These are phyloP conservation scores for Lentithecium fluviatile DNA, from an alignment of 495 filamentous ascomycete species.

Conservation along the genomic window DNA sequence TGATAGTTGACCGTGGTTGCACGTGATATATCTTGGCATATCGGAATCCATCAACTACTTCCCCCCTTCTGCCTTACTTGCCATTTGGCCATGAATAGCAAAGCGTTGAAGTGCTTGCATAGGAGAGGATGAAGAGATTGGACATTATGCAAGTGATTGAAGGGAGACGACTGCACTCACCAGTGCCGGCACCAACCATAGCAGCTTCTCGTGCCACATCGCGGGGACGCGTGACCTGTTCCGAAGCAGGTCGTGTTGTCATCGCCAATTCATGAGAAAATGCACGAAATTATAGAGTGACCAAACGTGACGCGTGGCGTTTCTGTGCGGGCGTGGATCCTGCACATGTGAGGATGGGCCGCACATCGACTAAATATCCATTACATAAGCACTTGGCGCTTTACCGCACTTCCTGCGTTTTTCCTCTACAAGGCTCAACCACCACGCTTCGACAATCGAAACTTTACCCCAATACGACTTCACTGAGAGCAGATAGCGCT, in stretches of 20 bases:
- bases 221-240: constrained; percentile 15
- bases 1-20: no score
- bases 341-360: background rate
- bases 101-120: no score
- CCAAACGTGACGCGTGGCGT: background rate
- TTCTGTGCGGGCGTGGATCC: background rate
- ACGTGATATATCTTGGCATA: constrained; percentile 21
- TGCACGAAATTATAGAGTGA: background rate
- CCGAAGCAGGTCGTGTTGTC: constrained; percentile 10
- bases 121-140: background rate
- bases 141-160: no score
- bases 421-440: constrained; percentile 17
- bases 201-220: constrained; percentile 17
- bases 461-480: constrained; percentile 9
- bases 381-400: constrained; percentile 13
- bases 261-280: constrained; percentile 15
- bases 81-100: no score
- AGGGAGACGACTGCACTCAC: constrained; percentile 13
- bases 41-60: background rate
- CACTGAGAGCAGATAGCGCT: constrained; percentile 15
- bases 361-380: background rate
- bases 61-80: no score
- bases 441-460: background rate
- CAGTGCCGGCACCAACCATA: constrained; percentile 15
- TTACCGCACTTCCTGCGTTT: constrained; percentile 23